Percentiles rank a stretch among this genome's conserved stretches.
phyloP scores from a whole-genome alignment of 2,329 filamentous ascomycete species.

The Pseudocercospora fijiensis region DNA sequence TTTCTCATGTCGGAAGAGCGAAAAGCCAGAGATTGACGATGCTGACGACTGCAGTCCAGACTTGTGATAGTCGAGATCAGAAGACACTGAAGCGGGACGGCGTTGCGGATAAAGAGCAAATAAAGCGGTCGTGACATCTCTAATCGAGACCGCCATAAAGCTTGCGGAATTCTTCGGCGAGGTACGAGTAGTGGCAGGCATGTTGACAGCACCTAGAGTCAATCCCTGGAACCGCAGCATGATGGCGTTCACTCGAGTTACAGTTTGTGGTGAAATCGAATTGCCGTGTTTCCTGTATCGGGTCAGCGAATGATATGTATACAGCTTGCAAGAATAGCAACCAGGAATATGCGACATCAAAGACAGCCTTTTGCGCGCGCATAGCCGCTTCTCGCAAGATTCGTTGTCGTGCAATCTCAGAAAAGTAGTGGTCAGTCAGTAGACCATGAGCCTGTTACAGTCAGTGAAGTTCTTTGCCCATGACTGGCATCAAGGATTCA shows the following conservation, averaged over 20 bases:
- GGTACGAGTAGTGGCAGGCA: neutral
- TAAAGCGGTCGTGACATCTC: slow-evolving; percentile 76
- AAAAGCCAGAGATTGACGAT: slow-evolving; percentile 52
- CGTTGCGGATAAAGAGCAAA: slow-evolving; percentile 80
- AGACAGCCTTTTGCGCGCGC: slow-evolving; percentile 74
- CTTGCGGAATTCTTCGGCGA: neutral
- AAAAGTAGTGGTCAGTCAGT: slow-evolving; percentile 88
- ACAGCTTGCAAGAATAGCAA: slow-evolving; percentile 46
- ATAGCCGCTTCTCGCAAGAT: slow-evolving; percentile 72
- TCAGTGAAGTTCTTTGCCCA: slow-evolving; percentile 36
- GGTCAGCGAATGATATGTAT: slow-evolving; percentile 28
- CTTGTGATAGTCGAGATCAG: slow-evolving; percentile 50
- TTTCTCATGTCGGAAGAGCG: slow-evolving; percentile 46
- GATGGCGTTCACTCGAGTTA: slow-evolving; percentile 70
- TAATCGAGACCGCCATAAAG: slow-evolving; percentile 58
- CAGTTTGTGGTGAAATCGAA: slow-evolving; percentile 62
- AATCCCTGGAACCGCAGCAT: slow-evolving; percentile 57
- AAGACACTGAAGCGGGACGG: slow-evolving; percentile 59
- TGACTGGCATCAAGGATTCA: neutral
- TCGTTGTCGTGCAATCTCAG: slow-evolving; percentile 81
- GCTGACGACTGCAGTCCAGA: slow-evolving; percentile 49
- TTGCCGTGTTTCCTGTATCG: slow-evolving; percentile 56
- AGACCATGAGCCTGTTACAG: slow-evolving; percentile 55
- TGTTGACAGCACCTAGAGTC: neutral
- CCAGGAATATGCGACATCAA: slow-evolving; percentile 70